Base-by-base conservation (phyloP, 2,329 filamentous ascomycete species). In the Teratosphaeria destructans region DNA sequence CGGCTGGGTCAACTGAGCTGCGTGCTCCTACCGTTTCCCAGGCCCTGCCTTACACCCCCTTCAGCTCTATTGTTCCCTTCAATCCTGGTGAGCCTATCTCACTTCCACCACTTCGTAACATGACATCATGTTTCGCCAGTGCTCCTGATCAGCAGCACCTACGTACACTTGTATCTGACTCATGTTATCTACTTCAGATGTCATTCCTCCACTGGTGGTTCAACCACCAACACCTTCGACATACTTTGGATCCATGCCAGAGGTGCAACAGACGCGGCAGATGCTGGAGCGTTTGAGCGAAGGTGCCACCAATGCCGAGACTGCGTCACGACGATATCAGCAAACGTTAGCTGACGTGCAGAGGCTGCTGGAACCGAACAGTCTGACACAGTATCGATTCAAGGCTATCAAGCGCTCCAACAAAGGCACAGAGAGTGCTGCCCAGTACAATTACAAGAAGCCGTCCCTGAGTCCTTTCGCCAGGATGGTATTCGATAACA, bases 21-120 rank as follows among this genome's bases (percentile, higher is more conserved):
- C 67, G 64, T 32, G 60, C 78, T 49, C 76, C 78, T 11, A 80
- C 77, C 3, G 81, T 94, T 12, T 82, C 87, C 59, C 88, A 94
- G 70, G 89, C 89, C 34, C 78, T 94, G 54, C 87, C 88, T n/a
- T 92, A 86, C 74, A 89, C 89, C 57, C 89, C 90, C 27, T 86
- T 93, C 71, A 89, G 86, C 55, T 90, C 88, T 3, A 87, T 92
- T 55, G 81, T 89, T 57, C 89, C 89, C 2, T 90, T 93, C 73
- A 84, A 88, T 72, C 82, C 88, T 65, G 85, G 89, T 91, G 74
- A 65, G 76, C 57, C 39, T 32, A 4, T 27, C 43, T 49, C 43
- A 49, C n/a, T 7, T 49, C 16, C 43, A 8, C 43, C 23, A 49
- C 43, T 7, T 7, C 43, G 43, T 19, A n/a, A 49, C 43, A 49